Evolutionary conservation across 352 stramenopile genomes (phyloP).

Genomic region (Phytophthora ohioensis): DNA sequence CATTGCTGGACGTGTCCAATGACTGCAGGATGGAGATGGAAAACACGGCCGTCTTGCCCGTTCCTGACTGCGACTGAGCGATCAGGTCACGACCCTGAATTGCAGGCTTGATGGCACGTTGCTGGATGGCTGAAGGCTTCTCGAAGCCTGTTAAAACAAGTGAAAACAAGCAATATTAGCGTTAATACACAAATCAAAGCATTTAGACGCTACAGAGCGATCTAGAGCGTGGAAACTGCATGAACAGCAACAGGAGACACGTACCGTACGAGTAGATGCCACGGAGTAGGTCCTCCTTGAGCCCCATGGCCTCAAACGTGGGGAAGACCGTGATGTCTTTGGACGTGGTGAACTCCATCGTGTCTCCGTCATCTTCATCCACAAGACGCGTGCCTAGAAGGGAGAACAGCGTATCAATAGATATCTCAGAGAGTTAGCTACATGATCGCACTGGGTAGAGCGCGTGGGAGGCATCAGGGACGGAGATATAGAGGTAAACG

Average conservation of each 20-base stretch:
- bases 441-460: neutral
- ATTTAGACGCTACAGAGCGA: slow-evolving; percentile 11
- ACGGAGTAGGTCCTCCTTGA: slow-evolving; percentile 93
- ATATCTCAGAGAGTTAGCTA: slow-evolving; percentile 22
- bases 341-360: slow-evolving; percentile 93
- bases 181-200: slow-evolving; percentile 1
- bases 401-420: slow-evolving; percentile 12
- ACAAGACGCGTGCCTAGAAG: slow-evolving; percentile 62
- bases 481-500: slow-evolving; percentile 6
- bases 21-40: slow-evolving; percentile 95
- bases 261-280: slow-evolving; percentile 90
- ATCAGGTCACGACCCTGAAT: slow-evolving; percentile 97
- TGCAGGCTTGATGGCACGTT: slow-evolving; percentile 97
- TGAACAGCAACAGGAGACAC: neutral
- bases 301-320: slow-evolving; percentile 92
- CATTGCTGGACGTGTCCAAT: slow-evolving; percentile 91
- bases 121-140: slow-evolving; percentile 98
- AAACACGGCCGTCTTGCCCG: slow-evolving; percentile 96
- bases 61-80: slow-evolving; percentile 96
- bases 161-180: slow-evolving; percentile 10
- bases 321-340: slow-evolving; percentile 87
- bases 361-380: slow-evolving; percentile 69
- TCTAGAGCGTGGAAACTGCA: slow-evolving; percentile 1
- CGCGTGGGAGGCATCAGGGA: neutral
- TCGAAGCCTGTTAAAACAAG: slow-evolving; percentile 88